These are phyloP conservation scores for Linderniella brevidens DNA, from an alignment of 257 asterid species.

Conservation along the genomic window DNA sequence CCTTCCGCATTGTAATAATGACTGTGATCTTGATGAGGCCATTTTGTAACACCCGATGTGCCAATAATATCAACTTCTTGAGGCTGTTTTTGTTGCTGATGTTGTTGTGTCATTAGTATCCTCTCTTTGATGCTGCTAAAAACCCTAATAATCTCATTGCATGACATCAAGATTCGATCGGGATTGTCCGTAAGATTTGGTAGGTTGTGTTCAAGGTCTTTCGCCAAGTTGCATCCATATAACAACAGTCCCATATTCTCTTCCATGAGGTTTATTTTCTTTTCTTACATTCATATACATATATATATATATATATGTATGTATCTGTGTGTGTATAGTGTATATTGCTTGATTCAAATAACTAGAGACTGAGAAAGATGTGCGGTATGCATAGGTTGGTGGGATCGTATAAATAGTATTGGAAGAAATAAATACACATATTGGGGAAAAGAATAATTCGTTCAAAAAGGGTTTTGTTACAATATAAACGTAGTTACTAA, in stretches of 20 bases:
- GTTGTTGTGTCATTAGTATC: not conserved
- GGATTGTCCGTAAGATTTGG: constrained; percentile 27
- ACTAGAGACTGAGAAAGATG: too few relatives aligned
- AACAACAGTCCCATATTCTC: constrained; percentile 21
- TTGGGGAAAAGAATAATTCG: constrained; percentile 9
- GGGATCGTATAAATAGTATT: too few relatives aligned
- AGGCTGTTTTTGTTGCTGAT: not conserved
- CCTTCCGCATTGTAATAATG: too few relatives aligned
- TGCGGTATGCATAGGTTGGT: too few relatives aligned
- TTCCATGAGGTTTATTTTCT: constrained; percentile 25
- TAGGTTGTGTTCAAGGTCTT: constrained; percentile 34
- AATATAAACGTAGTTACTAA: constrained; percentile 29
- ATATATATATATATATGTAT: too few relatives aligned
- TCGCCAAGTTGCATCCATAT: constrained; percentile 43
- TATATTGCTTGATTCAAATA: too few relatives aligned
- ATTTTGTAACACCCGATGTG: not conserved
- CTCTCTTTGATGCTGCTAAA: constrained; percentile 30
- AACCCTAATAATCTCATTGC: constrained; percentile 40
- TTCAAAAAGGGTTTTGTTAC: constrained; percentile 33
- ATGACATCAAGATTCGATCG: constrained; percentile 13
- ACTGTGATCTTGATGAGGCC: not conserved
- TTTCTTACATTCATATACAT: too few relatives aligned
- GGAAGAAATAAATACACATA: too few relatives aligned
- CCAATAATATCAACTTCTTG: not conserved
- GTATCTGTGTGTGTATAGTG: constrained; percentile 1